Percentiles rank a stretch among this genome's conserved stretches.
Evolutionary conservation across 202 grass and related monocot species (phyloP).

Genomic region (Cymbopogon flexuosus): DNA sequence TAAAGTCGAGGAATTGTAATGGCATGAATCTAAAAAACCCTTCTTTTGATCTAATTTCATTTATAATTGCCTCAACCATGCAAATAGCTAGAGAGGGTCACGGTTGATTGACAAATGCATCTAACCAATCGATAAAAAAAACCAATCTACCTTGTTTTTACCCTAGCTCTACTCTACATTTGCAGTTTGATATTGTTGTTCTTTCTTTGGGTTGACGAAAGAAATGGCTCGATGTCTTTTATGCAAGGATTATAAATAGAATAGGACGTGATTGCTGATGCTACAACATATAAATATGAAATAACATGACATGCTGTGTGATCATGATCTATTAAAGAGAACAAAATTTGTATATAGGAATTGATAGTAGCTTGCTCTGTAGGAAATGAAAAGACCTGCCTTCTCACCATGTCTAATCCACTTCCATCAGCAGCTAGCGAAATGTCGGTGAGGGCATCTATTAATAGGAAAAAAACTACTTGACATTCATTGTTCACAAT

Average conservation of each 20-base stretch:
- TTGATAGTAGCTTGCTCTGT: not conserved
- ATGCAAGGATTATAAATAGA: not conserved
- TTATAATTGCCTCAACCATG: too few species aligned
- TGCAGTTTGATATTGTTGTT: too few species aligned
- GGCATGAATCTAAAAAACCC: too few species aligned
- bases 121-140: too few species aligned
- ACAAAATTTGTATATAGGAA: not conserved
- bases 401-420: not conserved
- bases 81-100: too few species aligned
- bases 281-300: not conserved
- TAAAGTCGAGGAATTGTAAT: too few species aligned
- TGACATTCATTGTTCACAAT: not conserved
- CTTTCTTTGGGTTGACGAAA: too few species aligned
- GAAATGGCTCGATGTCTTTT: too few species aligned
- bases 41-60: too few species aligned
- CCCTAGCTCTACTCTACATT: too few species aligned
- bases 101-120: too few species aligned
- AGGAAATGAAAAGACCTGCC: not conserved
- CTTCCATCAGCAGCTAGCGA: conserved; percentile 6
- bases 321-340: not conserved
- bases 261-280: not conserved
- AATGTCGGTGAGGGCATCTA: conserved; percentile 18
- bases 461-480: conserved; percentile 4
- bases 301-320: not conserved
- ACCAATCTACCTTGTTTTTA: too few species aligned